These are phyloP conservation scores for Sporothrix protearum DNA, from an alignment of 2,329 filamentous ascomycete genomes.

Conservation along the genomic window DNA sequence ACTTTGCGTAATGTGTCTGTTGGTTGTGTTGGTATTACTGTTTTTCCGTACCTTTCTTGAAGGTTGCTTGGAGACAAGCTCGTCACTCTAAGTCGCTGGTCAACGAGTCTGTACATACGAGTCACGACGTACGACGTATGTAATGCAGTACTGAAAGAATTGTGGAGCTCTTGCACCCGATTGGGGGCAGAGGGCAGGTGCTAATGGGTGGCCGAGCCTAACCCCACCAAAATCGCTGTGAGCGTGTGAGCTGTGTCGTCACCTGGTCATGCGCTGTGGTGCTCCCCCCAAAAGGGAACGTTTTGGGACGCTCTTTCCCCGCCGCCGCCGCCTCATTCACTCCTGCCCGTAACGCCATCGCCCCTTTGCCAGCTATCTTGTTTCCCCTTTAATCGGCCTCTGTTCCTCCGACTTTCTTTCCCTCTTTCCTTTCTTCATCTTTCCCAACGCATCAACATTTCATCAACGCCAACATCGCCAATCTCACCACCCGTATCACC, in stretches of 20 bases:
- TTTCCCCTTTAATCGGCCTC: not conserved
- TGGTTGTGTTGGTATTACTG: not conserved
- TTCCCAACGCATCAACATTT: not conserved
- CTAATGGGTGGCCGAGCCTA: not conserved
- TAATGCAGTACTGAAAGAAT: not conserved
- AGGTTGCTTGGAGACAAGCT: not conserved
- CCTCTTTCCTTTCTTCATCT: not conserved
- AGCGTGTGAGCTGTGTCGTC: slow-evolving; percentile 1
- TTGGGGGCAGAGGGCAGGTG: not conserved
- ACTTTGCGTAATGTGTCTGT: not conserved
- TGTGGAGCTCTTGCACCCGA: not conserved
- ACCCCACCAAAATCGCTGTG: slow-evolving; percentile 8
- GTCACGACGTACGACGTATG: too few relatives aligned
- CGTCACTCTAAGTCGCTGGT: not conserved
- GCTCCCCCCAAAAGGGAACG: not conserved
- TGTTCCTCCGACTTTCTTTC: not conserved
- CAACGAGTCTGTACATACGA: too few relatives aligned
- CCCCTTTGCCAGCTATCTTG: not conserved
- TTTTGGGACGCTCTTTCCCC: not conserved
- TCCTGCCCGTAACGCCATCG: not conserved
- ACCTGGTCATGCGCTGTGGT: slow-evolving; percentile 15
- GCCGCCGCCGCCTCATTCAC: slow-evolving; percentile 2
- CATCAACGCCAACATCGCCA: not conserved
- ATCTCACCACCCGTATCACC: not conserved
- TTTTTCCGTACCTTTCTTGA: not conserved